Evolutionary conservation across 1,139 yeast genomes (phyloP).

Genomic region (Lodderomyces margitis): DNA sequence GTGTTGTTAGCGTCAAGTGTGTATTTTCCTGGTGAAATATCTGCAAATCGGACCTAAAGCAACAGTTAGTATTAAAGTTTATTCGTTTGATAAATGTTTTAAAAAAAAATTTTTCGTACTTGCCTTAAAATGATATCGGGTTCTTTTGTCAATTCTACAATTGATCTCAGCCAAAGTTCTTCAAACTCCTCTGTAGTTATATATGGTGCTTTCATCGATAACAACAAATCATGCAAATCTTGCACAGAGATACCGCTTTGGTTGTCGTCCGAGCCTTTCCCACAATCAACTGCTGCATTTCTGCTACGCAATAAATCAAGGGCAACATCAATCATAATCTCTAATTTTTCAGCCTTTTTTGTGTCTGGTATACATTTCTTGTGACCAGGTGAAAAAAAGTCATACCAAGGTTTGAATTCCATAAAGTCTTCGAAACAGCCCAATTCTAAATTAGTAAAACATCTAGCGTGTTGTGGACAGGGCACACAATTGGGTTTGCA

Average conservation of each 20-base stretch:
- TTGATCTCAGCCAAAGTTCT: conserved; percentile 72
- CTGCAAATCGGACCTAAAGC: conserved; percentile 31
- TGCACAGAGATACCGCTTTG: conserved; percentile 52
- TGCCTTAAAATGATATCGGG: conserved; percentile 79
- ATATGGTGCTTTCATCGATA: conserved; percentile 55
- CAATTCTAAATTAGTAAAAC: conserved; percentile 57
- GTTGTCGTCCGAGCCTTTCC: conserved; percentile 45
- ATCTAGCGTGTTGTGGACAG: conserved; percentile 82
- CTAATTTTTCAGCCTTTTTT: conserved; percentile 65
- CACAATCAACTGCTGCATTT: conserved; percentile 70
- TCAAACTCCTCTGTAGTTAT: conserved; percentile 74
- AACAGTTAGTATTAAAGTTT: conserved; percentile 18
- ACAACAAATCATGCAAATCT: conserved; percentile 60
- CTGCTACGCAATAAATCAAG: conserved; percentile 64
- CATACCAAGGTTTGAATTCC: conserved; percentile 57
- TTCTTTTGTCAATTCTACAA: conserved; percentile 63
- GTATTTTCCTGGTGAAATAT: conserved; percentile 22
- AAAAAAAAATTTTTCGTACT: conserved; percentile 35
- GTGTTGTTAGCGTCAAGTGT: conserved; percentile 32
- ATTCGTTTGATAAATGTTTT: conserved; percentile 4
- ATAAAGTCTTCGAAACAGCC: conserved; percentile 72
- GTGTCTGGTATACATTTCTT: conserved; percentile 74
- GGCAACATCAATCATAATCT: conserved; percentile 66
- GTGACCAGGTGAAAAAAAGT: conserved; percentile 48
- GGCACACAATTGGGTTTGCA: conserved; percentile 64